Conservation (phyloP, 2,329 filamentous ascomycete genomes). For the Akanthomyces lecanii region DNA sequence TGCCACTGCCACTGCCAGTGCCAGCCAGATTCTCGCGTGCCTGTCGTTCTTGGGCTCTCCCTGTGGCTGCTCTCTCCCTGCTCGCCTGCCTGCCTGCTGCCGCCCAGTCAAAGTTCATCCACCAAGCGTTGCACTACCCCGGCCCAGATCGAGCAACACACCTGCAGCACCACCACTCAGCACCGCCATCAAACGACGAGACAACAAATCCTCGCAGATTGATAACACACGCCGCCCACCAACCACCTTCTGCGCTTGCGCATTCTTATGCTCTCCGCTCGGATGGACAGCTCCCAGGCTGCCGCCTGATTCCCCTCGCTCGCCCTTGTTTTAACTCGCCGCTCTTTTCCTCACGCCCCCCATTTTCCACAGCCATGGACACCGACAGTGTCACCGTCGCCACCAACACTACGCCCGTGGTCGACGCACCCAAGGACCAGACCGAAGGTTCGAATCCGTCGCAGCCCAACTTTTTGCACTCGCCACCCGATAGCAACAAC, state of each 20-base stretch:
- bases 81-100: not conserved
- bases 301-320: conserved; percentile 28
- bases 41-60: not conserved
- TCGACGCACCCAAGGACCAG: conserved; percentile 27
- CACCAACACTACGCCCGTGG: conserved; percentile 19
- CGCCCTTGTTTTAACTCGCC: conserved; percentile 9
- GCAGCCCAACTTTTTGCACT: conserved; percentile 49
- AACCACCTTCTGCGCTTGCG: not conserved
- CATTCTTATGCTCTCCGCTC: conserved; percentile 11
- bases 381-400: conserved; percentile 4
- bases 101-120: not conserved
- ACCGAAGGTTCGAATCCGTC: conserved; percentile 34
- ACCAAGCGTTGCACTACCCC: conserved; percentile 14
- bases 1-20: no score
- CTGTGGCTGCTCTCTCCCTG: conserved; percentile 10
- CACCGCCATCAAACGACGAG: conserved; percentile 5
- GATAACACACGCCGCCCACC: not conserved
- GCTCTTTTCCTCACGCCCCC: conserved; percentile 10
- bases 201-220: conserved; percentile 3
- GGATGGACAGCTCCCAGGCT: conserved; percentile 34
- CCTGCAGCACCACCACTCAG: conserved; percentile 14
- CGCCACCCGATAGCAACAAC: conserved; percentile 61
- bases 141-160: conserved; percentile 16
- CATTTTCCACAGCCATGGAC: conserved; percentile 8
- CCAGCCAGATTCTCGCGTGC: no score